phyloP scores from a whole-genome alignment of 257 asterid species.

The Solanum acaule region DNA sequence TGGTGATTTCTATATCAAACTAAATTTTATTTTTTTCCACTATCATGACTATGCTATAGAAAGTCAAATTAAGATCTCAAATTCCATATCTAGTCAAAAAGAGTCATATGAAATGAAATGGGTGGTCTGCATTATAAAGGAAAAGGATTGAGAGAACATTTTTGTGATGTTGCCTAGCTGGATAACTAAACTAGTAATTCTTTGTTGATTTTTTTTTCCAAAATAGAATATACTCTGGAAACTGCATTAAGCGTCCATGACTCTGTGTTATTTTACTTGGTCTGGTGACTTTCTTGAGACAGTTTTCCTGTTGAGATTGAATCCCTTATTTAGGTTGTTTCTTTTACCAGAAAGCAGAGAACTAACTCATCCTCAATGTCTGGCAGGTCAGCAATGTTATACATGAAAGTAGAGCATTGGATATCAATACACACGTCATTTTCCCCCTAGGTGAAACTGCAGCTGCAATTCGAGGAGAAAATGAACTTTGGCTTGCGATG shows the following conservation, averaged over 20 bases:
- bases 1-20: neutral
- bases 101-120: neutral
- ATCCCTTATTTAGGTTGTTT: neutral
- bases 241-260: neutral
- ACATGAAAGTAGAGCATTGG: slow-evolving; percentile 94
- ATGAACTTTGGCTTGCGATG: slow-evolving; percentile 95
- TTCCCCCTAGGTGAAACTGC: slow-evolving; percentile 99
- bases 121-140: neutral
- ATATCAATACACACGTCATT: slow-evolving; percentile 67
- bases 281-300: neutral
- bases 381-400: slow-evolving; percentile 88
- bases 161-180: neutral
- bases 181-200: neutral
- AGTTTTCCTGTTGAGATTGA: neutral
- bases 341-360: neutral
- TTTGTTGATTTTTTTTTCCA: neutral
- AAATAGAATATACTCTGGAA: neutral
- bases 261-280: neutral
- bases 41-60: neutral
- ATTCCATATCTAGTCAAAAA: neutral
- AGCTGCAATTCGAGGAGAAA: slow-evolving; percentile 96
- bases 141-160: neutral
- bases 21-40: neutral
- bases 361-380: slow-evolving; percentile 4
- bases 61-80: neutral